Evolutionary conservation across 371 early-diverging fungal genomes (phyloP), one percentile per base, ranked within the genome.

Genomic region (Mucor saturninus): DNA sequence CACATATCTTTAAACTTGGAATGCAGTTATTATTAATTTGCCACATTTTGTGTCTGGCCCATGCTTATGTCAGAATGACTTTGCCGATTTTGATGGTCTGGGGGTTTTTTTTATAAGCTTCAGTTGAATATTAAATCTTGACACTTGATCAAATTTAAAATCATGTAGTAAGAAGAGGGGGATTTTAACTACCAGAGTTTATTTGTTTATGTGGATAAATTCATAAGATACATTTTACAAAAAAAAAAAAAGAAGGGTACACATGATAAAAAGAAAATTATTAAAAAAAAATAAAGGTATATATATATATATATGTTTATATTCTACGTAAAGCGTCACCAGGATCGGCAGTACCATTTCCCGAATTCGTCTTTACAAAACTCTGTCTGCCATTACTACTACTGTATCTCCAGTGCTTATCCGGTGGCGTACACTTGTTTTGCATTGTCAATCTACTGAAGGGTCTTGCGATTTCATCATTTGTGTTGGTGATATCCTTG

Each of bases 391-490:
- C 40, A 29, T 10, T 14, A 30, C 30, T 29, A 14, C 28, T 4
- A 48, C 49, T 48, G 28, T 55, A 55, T 28, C 42, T 39, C 55
- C 55, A 55, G 13, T 42, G 40, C 14, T 39, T 55, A 40, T 55
- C 55, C 2, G 21, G 21, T 46, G 46, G 26, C 3, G 31, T 15
- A 29, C 11, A 28, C 4, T 14, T 50, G 21, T 50, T 42, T 42
- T 55, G 42, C 49, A 65, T 54, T 26, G 59, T 54, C 13, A 65
- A 54, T 54, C 55, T 21, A 54, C 60, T 54, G 30, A 65, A 65
- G 3, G 65, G 60, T 42, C 58, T 59, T 31, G 46, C 50, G 14
- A 65, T 42, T 15, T 54, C 59, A 38, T 65, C 59, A 9, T 59
- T 31, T 8, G n/a, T 46, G n/a, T 45, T 57, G 21, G 2, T 35